phyloP scores from a whole-genome alignment of 345 rosid species.

The Eucalyptus fibrosa region DNA sequence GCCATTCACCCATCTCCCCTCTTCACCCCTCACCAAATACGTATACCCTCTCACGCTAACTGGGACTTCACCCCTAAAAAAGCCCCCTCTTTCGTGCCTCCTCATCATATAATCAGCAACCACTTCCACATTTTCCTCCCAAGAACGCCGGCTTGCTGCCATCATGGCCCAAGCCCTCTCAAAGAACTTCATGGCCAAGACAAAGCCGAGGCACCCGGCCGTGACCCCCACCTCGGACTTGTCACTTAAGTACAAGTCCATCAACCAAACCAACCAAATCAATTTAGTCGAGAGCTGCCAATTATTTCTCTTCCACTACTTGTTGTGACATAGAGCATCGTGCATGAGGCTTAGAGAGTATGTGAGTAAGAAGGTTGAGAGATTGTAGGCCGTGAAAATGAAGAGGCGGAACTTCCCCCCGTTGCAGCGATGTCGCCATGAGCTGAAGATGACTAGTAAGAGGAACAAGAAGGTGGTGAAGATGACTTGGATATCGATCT shows the following conservation, averaged over 20 bases:
- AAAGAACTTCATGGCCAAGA: background rate
- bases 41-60: background rate
- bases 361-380: no score
- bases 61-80: background rate
- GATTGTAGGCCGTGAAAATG: no score
- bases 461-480: no score
- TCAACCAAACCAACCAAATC: no score
- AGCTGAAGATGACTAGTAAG: no score
- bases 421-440: rapidly evolving
- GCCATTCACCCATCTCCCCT: background rate
- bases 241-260: no score
- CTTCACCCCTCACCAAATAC: background rate
- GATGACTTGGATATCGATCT: no score
- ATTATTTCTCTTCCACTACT: no score
- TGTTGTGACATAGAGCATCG: no score
- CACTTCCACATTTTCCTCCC: background rate
- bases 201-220: background rate
- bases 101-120: background rate
- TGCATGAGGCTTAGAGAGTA: no score
- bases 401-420: no score
- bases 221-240: rapidly evolving
- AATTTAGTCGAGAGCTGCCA: no score
- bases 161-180: background rate
- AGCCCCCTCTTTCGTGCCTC: rapidly evolving
- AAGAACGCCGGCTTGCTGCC: background rate